These are phyloP conservation scores for Solanum okadae DNA, from an alignment of 257 asterid species.

Conservation along the genomic window DNA sequence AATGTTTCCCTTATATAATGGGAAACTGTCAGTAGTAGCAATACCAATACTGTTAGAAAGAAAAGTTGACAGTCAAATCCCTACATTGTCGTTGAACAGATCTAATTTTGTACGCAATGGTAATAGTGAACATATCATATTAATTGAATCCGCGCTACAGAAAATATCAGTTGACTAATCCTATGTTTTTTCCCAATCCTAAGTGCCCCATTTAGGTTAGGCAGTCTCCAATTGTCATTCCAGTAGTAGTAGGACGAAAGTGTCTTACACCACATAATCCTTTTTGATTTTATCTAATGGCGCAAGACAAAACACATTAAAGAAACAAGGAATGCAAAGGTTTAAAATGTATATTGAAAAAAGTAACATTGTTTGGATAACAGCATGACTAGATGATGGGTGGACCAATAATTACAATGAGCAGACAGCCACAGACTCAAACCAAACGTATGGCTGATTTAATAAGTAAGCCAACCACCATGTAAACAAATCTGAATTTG, in stretches of 20 bases:
- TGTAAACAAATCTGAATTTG: constrained; percentile 30
- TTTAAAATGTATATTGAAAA: not conserved
- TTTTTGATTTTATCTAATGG: not conserved
- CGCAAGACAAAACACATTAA: not conserved
- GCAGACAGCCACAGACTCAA: not conserved
- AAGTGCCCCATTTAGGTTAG: not conserved
- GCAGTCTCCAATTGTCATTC: not conserved
- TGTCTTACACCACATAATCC: not conserved
- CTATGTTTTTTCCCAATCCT: not conserved
- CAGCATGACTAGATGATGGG: not conserved
- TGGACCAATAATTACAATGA: not conserved
- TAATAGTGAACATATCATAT: no score
- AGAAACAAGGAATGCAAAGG: not conserved
- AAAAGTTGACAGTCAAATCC: not conserved
- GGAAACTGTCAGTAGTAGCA: no score
- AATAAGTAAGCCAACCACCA: constrained; percentile 36
- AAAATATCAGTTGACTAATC: not conserved
- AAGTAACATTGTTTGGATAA: not conserved
- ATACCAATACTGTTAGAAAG: not conserved
- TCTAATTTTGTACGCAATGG: not conserved
- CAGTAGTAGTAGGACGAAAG: not conserved
- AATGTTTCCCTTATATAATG: no score
- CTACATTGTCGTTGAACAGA: not conserved
- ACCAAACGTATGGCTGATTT: not conserved
- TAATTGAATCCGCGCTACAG: not conserved